Evolutionary conservation across 192 early-diverging fungal genomes (phyloP), one percentile per base, ranked within the genome.

Genomic region (Coemansia sp.): DNA sequence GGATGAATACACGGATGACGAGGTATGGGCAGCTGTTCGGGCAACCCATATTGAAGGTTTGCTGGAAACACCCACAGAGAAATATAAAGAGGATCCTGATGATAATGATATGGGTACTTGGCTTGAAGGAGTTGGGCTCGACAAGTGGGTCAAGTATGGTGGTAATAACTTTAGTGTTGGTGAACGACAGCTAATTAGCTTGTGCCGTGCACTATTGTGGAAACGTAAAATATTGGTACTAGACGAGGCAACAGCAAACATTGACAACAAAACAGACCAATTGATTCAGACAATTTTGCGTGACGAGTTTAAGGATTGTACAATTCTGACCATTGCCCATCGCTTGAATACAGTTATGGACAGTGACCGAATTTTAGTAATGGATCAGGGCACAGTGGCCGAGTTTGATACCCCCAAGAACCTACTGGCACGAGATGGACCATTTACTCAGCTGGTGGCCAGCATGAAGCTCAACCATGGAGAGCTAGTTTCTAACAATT

Each of bases 131-230:
- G 23, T 24, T 9, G 62, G 69, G 6, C 62, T 71, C 4, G 41
- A 47, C 13, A 71, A 64, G 68, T 64, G 62, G 62, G 64, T 73
- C 19, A n/a, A 10, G 18, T 22, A 66, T 4, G 79, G 84, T 32
- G 91, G 91, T 3, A 59, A 65, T 9, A 92, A 92, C 62, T 84
- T 92, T 62, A 88, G 85, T 23, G 85, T 87, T 3, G 91, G 91
- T 2, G 87, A 93, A 71, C 67, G 87, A 8, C 91, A 93, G 69
- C 62, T 85, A 2, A 24, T 87, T 2, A 80, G 78, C 32, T 49
- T 87, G 50, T 77, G 83, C 2, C 61, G 89, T 1, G 89, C 88
- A 1, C 52, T 92, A n/a, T 64, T 92, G 14, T 71, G 87, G 22
- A 85, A 84, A 32, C 83, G 87, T 38, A 85, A 84, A 27, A 81